Evolutionary conservation across 192 early-diverging fungal genomes (phyloP), one percentile per base, ranked within the genome.

Genomic region (Coemansia sp.): DNA sequence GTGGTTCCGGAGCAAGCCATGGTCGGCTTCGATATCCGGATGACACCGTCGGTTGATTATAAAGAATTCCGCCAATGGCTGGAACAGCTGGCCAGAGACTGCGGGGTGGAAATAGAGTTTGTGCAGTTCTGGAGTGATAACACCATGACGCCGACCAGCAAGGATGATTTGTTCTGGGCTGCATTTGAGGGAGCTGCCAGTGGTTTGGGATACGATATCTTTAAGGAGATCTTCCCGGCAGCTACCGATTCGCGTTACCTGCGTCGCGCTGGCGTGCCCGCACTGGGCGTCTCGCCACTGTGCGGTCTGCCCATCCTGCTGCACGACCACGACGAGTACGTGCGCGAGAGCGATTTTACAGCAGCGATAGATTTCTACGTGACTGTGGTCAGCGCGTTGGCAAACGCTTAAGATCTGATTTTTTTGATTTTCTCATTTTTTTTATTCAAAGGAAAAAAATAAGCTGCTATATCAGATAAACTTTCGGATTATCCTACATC

Each of bases 311-410:
- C 92, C 3, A 79, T 93, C 49, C 71, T 95, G 48, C 75, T 95
- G 55, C 93, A 95, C 60, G 91, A 93, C 75, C 92, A 95, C 71
- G 84, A 95, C 72, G 93, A 95, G 83, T 89, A 86, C 45, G 84
- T 95, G 60, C 86, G 87, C 76, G 91, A 93, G 73, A 84, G 86
- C 51, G 68, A 86, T 56, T 89, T 92, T 61, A 63, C 93, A 49
- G 87, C 86, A 49, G 91, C 89, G 42, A 86, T 93, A 49, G 83
- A 84, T 12, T 93, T 93, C 66, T 95, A 94, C 72, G 75, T 68
- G 7, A 76, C 73, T 18, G 71, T 95, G 48, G 83, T 94, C 20
- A 58, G 73, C 7, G 84, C 73, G 12, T 71, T 93, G 14, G 82
- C 84, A 42, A 76, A 85, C 56, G 71, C 64, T 22, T 48, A 33